Evolutionary conservation across 2,329 filamentous ascomycete species (phyloP).

Genomic region (Truncatella angustata): DNA sequence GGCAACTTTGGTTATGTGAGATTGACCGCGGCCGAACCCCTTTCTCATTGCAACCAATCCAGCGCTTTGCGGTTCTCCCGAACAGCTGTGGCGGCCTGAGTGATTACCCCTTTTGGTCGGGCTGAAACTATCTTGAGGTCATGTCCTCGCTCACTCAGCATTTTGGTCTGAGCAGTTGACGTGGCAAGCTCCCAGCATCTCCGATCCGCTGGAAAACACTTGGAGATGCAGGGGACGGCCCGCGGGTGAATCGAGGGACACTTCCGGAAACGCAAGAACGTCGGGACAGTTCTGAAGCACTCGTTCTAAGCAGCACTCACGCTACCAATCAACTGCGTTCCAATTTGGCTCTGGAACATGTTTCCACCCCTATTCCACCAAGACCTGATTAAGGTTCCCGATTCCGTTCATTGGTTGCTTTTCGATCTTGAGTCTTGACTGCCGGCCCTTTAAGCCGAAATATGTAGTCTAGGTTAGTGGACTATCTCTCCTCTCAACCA

Average conservation of each 20-base stretch:
- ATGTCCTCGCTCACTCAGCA: neutral
- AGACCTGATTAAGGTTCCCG: slow-evolving; percentile 1
- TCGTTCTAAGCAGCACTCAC: too few species aligned
- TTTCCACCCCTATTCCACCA: neutral
- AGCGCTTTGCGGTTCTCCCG: too few species aligned
- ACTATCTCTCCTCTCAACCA: neutral
- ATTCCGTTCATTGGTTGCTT: neutral
- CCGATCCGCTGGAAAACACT: neutral
- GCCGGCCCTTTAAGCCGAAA: slow-evolving; percentile 6
- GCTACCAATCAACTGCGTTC: slow-evolving; percentile 6
- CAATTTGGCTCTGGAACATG: slow-evolving; percentile 1
- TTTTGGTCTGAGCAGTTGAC: neutral
- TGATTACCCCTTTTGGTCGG: neutral
- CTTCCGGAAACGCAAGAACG: neutral
- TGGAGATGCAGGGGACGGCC: neutral
- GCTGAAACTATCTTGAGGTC: neutral
- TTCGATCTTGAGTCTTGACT: neutral
- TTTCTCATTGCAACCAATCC: too few species aligned
- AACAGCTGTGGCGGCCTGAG: neutral
- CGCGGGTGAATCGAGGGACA: neutral
- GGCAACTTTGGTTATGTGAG: neutral
- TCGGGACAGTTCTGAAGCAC: neutral
- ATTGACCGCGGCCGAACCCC: too few species aligned
- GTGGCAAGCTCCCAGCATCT: neutral
- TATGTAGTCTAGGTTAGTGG: neutral